phyloP scores from a whole-genome alignment of 2,329 filamentous ascomycete species.

The Fusarium nurragi region DNA sequence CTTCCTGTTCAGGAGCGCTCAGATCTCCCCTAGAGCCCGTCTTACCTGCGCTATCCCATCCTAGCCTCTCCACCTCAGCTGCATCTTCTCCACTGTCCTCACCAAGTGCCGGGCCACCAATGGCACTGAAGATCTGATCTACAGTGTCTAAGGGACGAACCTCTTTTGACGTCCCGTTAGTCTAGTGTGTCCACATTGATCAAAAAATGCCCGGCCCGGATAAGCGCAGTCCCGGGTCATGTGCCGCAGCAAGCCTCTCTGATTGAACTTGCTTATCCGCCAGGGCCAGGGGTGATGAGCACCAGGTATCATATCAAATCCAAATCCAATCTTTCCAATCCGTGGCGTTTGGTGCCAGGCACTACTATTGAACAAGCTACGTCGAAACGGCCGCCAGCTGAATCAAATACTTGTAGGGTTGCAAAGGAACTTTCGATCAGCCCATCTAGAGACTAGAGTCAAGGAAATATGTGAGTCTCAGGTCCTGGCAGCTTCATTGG shows the following conservation, averaged over 20 bases:
- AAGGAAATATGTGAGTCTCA: background rate
- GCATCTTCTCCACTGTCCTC: constrained; percentile 1
- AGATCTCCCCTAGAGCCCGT: constrained; percentile 18
- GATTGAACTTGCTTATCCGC: background rate
- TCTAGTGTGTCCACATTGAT: background rate
- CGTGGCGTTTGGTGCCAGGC: background rate
- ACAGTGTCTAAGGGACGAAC: background rate
- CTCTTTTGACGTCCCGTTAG: background rate
- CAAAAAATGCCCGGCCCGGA: background rate
- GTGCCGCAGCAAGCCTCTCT: background rate
- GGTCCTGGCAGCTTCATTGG: background rate
- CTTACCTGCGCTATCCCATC: constrained; percentile 20
- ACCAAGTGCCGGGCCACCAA: constrained; percentile 28
- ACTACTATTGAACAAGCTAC: background rate
- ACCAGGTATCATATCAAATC: background rate
- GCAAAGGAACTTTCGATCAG: background rate
- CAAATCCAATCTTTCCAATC: background rate
- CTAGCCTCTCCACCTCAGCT: constrained; percentile 28
- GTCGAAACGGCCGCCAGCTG: background rate
- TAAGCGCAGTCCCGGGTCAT: background rate
- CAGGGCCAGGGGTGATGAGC: background rate
- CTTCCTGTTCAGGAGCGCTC: constrained; percentile 29
- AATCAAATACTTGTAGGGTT: background rate
- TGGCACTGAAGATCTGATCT: constrained; percentile 1
- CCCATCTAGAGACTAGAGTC: background rate